A percentile compares a stretch with the other conserved stretches of the same genome.
These are phyloP conservation scores for Spergularia bocconei DNA, from an alignment of 148 eudicot species.

Conservation along the genomic window DNA sequence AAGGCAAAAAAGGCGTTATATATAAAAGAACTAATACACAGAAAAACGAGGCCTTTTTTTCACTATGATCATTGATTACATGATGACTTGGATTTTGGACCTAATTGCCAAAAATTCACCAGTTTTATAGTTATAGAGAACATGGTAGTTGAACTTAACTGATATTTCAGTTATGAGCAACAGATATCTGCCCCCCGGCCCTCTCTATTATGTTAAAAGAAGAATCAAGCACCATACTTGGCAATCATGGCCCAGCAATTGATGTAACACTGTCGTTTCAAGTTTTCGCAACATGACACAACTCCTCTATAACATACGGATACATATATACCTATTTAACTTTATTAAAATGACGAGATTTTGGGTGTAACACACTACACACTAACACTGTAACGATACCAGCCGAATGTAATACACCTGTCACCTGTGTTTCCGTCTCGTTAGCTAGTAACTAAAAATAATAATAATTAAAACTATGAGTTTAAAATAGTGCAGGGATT, in stretches of 20 bases:
- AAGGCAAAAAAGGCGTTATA: no score
- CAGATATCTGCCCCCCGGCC: conserved; percentile 1
- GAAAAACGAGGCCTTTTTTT: background rate
- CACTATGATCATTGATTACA: background rate
- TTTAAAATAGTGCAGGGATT: no score
- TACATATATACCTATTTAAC: no score
- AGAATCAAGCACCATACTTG: conserved; percentile 21
- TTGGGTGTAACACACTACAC: no score
- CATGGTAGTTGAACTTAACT: conserved; percentile 17
- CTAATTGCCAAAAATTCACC: background rate
- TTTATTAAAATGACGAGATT: no score
- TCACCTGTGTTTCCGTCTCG: no score
- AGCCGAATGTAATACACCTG: no score
- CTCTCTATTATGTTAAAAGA: background rate
- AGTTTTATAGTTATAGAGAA: background rate
- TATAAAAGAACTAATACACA: background rate
- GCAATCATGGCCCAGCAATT: conserved; percentile 17
- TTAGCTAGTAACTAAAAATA: no score
- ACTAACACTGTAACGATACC: no score
- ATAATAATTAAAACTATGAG: no score
- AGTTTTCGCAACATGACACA: background rate
- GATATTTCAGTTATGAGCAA: conserved; percentile 21
- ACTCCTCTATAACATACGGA: no score
- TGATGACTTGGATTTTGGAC: background rate
- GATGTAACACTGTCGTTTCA: background rate